Conservation (phyloP, 2,329 filamentous ascomycete species). For the Scytalidium lignicola region DNA sequence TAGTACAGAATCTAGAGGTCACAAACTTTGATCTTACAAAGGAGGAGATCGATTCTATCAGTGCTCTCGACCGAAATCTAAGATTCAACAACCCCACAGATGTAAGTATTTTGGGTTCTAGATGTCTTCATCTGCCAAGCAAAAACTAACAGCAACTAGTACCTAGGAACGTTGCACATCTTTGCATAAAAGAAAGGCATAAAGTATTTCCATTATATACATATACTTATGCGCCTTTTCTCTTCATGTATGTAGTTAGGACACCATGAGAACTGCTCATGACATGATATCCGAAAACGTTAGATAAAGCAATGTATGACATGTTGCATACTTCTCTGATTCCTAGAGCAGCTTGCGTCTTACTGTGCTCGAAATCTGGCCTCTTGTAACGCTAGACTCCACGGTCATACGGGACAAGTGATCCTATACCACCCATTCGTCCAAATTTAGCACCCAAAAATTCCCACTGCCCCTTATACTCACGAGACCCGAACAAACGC, state of each 20-base stretch:
- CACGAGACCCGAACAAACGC: conserved; percentile 28
- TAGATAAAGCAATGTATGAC: not conserved
- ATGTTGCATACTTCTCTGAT: not conserved
- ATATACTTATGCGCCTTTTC: not conserved
- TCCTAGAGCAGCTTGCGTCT: not conserved
- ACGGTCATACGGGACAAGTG: too few relatives aligned
- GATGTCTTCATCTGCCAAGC: conserved; percentile 12
- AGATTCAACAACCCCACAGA: conserved; percentile 65
- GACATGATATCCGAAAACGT: not conserved
- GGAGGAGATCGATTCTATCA: conserved; percentile 62
- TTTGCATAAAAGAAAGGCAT: conserved; percentile 37
- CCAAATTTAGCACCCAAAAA: too few relatives aligned
- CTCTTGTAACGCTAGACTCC: too few relatives aligned
- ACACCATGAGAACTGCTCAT: conserved; percentile 3
- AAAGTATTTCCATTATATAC: conserved; percentile 3
- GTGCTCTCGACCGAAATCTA: conserved; percentile 55
- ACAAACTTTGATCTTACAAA: conserved; percentile 58
- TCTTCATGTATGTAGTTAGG: conserved; percentile 2
- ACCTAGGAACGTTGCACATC: conserved; percentile 47
- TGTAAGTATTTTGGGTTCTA: not conserved
- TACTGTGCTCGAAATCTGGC: too few relatives aligned
- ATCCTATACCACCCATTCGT: too few relatives aligned
- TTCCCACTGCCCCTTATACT: not conserved
- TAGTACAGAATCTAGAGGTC: conserved; percentile 62
- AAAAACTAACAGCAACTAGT: conserved; percentile 15